Evolutionary conservation across 2,329 filamentous ascomycete species (phyloP), one percentile per base, ranked within the genome.

Genomic region (Aspergillus sp.): DNA sequence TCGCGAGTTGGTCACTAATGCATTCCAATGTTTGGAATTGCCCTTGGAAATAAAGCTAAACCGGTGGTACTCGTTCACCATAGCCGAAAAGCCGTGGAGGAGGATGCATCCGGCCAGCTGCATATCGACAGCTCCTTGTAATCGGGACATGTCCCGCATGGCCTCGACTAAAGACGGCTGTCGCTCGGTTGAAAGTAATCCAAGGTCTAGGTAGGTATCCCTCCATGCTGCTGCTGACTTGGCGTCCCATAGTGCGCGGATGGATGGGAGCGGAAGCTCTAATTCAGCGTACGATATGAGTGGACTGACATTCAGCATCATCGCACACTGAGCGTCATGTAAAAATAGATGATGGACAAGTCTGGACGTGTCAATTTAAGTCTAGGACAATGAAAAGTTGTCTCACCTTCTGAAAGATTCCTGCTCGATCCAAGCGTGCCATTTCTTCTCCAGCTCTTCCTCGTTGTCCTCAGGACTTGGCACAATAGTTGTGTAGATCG

Each of bases 241-340:
- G 1, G 89, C 88, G 51, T 85, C 81, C 89, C 89, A 92, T 2
- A 92, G 72, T 11, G 83, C 80, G 57, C 83, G 81, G 0, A 84
- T 78, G 61, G 84, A 84, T 0, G 89, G 89, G 0, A 92, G 73
- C 1, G 88, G 87, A 2, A 91, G 75, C 3, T 84, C 84, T 52
- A 91, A 76, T 67, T 91, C 89, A 0, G 87, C 82, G 67, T 90
- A 91, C 0, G 88, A 89, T 64, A 91, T 85, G 19, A 86, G 77
- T 0, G 88, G 86, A 60, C 84, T 87, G 21, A 84, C 86, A 57
- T 89, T 78, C 3, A 89, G 80, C 1, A 86, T 85, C 77, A 91
- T 88, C 2, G 89, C 90, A 3, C 84, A 81, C 62, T 90, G 86
- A 0, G 86, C 81, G 67, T 91, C 89, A 59, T 87, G 82, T 5